Base-by-base conservation (phyloP, 2,329 filamentous ascomycete species). In the Pseudonectria buxi region DNA sequence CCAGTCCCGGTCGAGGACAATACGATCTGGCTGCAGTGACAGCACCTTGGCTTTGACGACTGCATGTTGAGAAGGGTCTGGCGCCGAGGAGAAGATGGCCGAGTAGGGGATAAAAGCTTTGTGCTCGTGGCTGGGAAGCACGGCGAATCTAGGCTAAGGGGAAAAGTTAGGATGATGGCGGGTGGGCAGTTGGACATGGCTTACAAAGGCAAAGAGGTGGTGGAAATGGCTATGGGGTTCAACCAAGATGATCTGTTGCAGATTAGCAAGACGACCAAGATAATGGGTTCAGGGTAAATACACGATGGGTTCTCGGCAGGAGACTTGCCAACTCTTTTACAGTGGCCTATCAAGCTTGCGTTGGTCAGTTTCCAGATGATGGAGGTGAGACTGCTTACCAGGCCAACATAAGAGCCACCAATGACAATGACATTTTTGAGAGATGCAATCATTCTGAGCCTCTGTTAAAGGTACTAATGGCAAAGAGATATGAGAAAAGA, bases 181-280 rank as follows among this genome's bases (percentile, higher is more conserved):
- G 15, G n/a, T n/a, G n/a, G n/a, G n/a, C 18, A 22, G 18, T 22
- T 5, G 9, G 18, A 22, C 18, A 22, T 22, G 5, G 12, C 50
- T 41, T 26, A 53, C 50, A 40, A 74, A 71, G 4, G 50, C 50
- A n/a, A 68, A 75, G 0, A 64, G 55, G 35, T 67, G 69, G 37
- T 74, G 65, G 40, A 74, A 68, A 49, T 74, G 71, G 7, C 63
- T 66, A 37, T 72, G 70, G 33, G 63, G 68, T 42, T 75, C 71
- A 18, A 74, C 53, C 5, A 72, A 43, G 0, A 72, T 43, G 2
- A 73, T 64, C 31, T 61, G 10, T 32, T 9, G 5, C 18, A 9
- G 18, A 22, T 9, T n/a, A n/a, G 9, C 5, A 22, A 22, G 9
- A 22, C 5, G 18, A 22, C 9, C 18, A 22, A 9, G 5, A 22